These are phyloP conservation scores for Teunomyces lycoperdinae DNA, from an alignment of 805 yeast species.

Conservation along the genomic window DNA sequence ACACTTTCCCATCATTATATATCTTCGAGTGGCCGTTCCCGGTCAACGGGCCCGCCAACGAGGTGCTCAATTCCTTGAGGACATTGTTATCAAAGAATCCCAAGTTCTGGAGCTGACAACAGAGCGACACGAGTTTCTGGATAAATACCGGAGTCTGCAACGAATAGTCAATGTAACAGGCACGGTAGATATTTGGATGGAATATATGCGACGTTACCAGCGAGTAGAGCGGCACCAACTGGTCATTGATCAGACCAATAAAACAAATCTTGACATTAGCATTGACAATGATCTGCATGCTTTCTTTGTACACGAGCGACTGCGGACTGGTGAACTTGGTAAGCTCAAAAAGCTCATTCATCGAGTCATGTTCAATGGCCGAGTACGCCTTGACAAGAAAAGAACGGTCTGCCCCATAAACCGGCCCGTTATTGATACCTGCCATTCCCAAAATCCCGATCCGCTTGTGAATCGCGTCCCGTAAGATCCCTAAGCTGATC, in stretches of 20 bases:
- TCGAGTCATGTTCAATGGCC: constrained; percentile 83
- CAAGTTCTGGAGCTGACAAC: constrained; percentile 68
- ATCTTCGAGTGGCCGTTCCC: constrained; percentile 94
- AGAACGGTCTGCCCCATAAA: constrained; percentile 83
- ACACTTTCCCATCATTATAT: constrained; percentile 81
- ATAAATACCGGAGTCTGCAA: constrained; percentile 79
- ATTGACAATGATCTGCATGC: constrained; percentile 60
- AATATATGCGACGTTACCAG: constrained; percentile 75
- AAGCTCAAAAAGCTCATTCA: constrained; percentile 83
- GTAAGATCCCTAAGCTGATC: constrained; percentile 52
- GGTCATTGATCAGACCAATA: constrained; percentile 91
- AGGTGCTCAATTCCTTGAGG: constrained; percentile 72
- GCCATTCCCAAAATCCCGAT: constrained; percentile 91
- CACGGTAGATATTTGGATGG: constrained; percentile 89
- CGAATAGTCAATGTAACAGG: constrained; percentile 83
- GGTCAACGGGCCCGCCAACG: constrained; percentile 81
- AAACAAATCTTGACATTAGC: constrained; percentile 75
- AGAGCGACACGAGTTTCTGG: constrained; percentile 66
- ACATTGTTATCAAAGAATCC: constrained; percentile 87
- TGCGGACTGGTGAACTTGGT: constrained; percentile 73
- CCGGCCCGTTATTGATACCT: constrained; percentile 92
- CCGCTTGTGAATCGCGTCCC: constrained; percentile 39
- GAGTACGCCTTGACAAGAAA: constrained; percentile 84
- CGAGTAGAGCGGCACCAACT: constrained; percentile 88
- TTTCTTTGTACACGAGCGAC: constrained; percentile 65